Percentiles rank a stretch among this genome's conserved stretches.
Evolutionary conservation across 2,329 filamentous ascomycete species (phyloP).

Genomic region (Exophiala sideris): DNA sequence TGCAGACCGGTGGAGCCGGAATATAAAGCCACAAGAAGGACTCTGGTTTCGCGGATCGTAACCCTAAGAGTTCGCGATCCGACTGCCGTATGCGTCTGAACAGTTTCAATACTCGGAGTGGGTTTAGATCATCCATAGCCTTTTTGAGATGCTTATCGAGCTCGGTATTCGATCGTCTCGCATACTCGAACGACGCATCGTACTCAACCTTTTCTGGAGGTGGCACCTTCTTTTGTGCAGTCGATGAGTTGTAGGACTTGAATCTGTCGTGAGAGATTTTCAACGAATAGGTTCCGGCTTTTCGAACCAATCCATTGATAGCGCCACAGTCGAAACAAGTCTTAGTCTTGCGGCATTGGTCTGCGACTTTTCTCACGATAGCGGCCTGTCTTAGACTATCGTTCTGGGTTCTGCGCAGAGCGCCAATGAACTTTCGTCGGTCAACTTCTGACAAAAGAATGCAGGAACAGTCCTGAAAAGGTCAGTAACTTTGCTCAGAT

Average conservation of each 20-base stretch:
- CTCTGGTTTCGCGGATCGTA: slow-evolving; percentile 88
- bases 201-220: slow-evolving; percentile 80
- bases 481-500: slow-evolving; percentile 8
- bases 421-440: slow-evolving; percentile 71
- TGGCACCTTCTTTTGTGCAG: slow-evolving; percentile 75
- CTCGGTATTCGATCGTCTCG: slow-evolving; percentile 73
- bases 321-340: slow-evolving; percentile 75
- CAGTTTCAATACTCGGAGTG: slow-evolving; percentile 80
- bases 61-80: slow-evolving; percentile 86
- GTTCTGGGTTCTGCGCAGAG: slow-evolving; percentile 74
- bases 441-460: slow-evolving; percentile 80
- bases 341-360: slow-evolving; percentile 83
- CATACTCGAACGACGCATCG: slow-evolving; percentile 78
- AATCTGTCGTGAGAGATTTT: slow-evolving; percentile 96
- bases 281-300: slow-evolving; percentile 73
- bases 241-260: slow-evolving; percentile 80
- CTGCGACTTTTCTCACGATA: slow-evolving; percentile 83
- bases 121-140: slow-evolving; percentile 91
- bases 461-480: slow-evolving; percentile 66
- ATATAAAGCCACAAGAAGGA: slow-evolving; percentile 98
- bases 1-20: slow-evolving; percentile 88
- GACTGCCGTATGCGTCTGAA: slow-evolving; percentile 81
- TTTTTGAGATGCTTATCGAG: slow-evolving; percentile 88
- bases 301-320: slow-evolving; percentile 87
- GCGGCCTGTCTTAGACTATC: slow-evolving; percentile 83